Evolutionary conservation across 306 rosid genomes (phyloP), one percentile per base, ranked within the genome.

Genomic region (Vicia faba): DNA sequence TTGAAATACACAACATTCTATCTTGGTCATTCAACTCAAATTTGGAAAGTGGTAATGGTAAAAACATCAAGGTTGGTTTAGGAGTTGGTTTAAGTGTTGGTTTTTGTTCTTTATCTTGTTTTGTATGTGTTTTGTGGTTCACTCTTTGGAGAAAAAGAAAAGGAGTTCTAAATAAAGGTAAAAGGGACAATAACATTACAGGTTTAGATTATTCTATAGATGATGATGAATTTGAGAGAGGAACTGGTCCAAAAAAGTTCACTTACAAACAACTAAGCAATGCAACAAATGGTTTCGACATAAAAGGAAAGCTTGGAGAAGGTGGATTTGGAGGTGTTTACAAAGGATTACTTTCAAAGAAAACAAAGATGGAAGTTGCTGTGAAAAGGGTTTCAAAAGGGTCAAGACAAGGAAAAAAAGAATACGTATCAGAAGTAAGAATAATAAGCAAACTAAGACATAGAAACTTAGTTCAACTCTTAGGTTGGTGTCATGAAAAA

Each of bases 401-500:
- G 44, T 87, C 95, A 58, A 87, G 70, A 28, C 96, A 90, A 51
- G 95, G 96, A 0, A 82, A 82, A 66, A 90, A 84, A 40, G 96
- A 87, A 50, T 85, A 89, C 39, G 55, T 84, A 6, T 83, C 95
- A 11, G 95, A 90, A 75, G 96, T 90, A 20, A 84, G 58, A 60
- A 80, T 82, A 20, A 90, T 90, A 33, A 90, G 96, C 71, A 66
- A 80, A 20, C 33, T 90, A 46, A 83, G 96, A 44, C 96, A 85
- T 19, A 78, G 87, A 61, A 90, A 90, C 65, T 60, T 85, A 74
- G 96, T 87, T 29, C 88, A 90, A 75, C 91, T 90, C 50, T 50
- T 85, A 58, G 96, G 95, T 6, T 87, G 96, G 96, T 90, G 89
- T 58, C 96, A 90, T 39, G 87, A 83, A 66, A 70, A 65, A 65